Conservation (phyloP, 345 rosid genomes). For the Populus alba region DNA sequence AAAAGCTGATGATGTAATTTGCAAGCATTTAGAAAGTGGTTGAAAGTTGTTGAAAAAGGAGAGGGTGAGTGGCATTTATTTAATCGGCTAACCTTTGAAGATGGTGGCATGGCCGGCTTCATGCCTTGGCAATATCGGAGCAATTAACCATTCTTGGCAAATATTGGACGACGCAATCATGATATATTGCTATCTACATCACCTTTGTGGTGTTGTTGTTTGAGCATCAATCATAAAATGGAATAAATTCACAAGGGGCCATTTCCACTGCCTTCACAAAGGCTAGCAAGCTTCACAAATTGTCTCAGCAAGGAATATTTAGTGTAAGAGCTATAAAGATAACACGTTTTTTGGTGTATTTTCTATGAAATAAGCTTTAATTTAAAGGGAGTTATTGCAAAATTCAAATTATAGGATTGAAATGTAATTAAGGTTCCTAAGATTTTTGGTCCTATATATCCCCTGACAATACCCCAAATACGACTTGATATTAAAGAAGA, state of each 20-base stretch:
- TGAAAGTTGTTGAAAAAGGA: slow-evolving; percentile 9
- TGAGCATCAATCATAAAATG: not conserved
- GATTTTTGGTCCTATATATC: no score
- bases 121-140: not conserved
- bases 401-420: no score
- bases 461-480: no score
- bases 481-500: no score
- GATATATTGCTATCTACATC: not conserved
- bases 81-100: not conserved
- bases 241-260: not conserved
- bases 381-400: no score
- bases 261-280: not conserved
- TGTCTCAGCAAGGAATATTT: no score
- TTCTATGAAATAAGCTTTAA: no score
- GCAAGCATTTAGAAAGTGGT: slow-evolving; percentile 16
- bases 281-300: not conserved
- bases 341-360: no score
- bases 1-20: slow-evolving; percentile 1
- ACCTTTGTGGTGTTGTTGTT: not conserved
- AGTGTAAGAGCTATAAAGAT: no score
- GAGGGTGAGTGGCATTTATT: not conserved
- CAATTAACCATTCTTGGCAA: not conserved
- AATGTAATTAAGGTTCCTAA: no score
- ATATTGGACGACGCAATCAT: not conserved
- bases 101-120: not conserved